Base-by-base conservation (phyloP, 2,329 filamentous ascomycete genomes). In the Hypoxylon sp. region DNA sequence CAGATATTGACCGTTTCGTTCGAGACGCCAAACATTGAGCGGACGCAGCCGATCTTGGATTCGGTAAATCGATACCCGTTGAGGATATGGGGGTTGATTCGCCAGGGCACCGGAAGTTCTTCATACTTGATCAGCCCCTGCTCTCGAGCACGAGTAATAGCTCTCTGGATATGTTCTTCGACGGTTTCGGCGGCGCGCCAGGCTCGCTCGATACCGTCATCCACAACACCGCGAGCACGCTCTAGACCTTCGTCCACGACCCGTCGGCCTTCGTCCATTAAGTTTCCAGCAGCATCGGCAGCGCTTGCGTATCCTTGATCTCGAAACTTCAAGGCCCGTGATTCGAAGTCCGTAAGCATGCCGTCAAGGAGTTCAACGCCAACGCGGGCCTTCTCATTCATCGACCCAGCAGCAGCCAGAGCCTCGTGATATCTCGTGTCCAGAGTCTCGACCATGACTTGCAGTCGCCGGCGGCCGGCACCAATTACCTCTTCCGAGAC, bases 1-100 rank as follows among this genome's bases (percentile, higher is more conserved):
- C 96, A 99, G 75, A 99, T 99, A 80, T 99, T 99, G 82, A 98
- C 90, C 40, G 91, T 87, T 80, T 99, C 96, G 79, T 99, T 99
- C 69, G 93, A 96, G 62, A 96, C 82, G 67, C 88, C 86, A 75
- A 97, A 94, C 67, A 93, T 88, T 20, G 93, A 97, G 53, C 87
- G 87, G 53, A 98, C 83, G 77, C 95, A 98, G 71, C 95, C 95
- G 59, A 95, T 82, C 78, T 97, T 97, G 64, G 92, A 93, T 74
- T 97, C 93, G 65, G 89, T 91, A 82, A 99, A 99, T 53, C 96
- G 94, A 78, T 99, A 99, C 16, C 96, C 96, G 56, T 87, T 88
- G 53, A 89, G 84, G 76, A 99, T 98, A 79, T 99, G 93, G 1
- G 94, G 93, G 79, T 99, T 99, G 74, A 97, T 91, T 65, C 92